Base-by-base conservation (phyloP, 2,329 filamentous ascomycete species). In the Huntiella decipiens region DNA sequence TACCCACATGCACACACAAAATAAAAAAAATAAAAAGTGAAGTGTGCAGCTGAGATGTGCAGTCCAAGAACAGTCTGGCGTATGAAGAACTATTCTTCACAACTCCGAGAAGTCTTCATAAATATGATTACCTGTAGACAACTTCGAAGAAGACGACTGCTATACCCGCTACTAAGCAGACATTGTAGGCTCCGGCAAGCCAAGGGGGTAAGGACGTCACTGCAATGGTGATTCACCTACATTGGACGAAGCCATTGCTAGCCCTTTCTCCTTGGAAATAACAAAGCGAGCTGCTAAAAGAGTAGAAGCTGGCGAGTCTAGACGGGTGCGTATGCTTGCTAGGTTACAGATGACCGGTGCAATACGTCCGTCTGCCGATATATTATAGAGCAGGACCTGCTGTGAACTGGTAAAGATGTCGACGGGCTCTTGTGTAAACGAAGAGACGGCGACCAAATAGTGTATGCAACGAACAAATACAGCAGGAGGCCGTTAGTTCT, bases 181-280 rank as follows among this genome's bases (percentile, higher is more conserved):
- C 15, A 16, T 37, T 22, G 46, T 31, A 17, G 31, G 32, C 15
- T 46, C 43, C 46, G 47, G 36, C 40, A 32, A 43, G 47, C 40
- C 47, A 49, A 49, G 47, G 47, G 45, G 45, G 43, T 45, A 49
- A 49, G 47, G 47, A 49, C 44, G 36, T 49, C 43, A 46, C 47
- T 46, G 47, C 47, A 49, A 49, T 49, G 47, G 44, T 46, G 44
- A 43, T 43, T 49, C 47, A 49, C 47, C 47, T 49, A 49, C 47
- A 39, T 46, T 49, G 47, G 47, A 49, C 47, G 47, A 49, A 46
- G 47, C 47, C 47, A 49, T 49, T 49, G 47, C 47, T 49, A 49
- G 47, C 40, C 47, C 47, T 49, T 46, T 49, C 44, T 49, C 47
- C 47, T 49, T 49, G 47, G 47, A 43, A 48, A 37, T 44, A 45